These are phyloP conservation scores for Trypanosoma caninum DNA, from an alignment of 208 protist genomes.

Conservation along the genomic window DNA sequence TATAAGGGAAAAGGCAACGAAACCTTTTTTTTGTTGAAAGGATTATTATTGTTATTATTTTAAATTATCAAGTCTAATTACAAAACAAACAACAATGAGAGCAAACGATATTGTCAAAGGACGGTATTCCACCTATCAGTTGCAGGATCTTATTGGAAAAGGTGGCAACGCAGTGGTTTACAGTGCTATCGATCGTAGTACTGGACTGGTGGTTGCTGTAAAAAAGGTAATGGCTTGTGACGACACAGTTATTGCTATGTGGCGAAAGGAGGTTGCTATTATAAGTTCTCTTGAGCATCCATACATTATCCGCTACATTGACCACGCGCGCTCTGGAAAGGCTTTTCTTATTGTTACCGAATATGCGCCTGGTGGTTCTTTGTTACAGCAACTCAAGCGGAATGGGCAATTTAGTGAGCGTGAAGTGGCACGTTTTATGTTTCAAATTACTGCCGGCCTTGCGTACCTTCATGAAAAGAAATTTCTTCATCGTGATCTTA, in stretches of 20 bases:
- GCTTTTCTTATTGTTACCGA: constrained; percentile 69
- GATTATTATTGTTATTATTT: too few species aligned
- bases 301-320: constrained; percentile 74
- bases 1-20: too few species aligned
- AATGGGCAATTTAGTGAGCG: constrained; percentile 26
- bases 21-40: too few species aligned
- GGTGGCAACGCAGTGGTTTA: constrained; percentile 77
- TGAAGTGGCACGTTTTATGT: constrained; percentile 38
- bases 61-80: too few species aligned
- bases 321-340: constrained; percentile 66
- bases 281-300: constrained; percentile 49
- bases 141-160: constrained; percentile 66
- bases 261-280: constrained; percentile 68
- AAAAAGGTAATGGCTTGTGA: constrained; percentile 57
- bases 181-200: constrained; percentile 49
- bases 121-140: constrained; percentile 73
- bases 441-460: constrained; percentile 57
- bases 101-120: constrained; percentile 48
- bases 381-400: constrained; percentile 40
- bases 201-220: constrained; percentile 50
- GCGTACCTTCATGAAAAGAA: constrained; percentile 58
- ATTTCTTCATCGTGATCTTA: constrained; percentile 88
- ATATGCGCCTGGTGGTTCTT: constrained; percentile 62
- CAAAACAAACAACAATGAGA: constrained; percentile 8
- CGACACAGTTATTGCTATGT: constrained; percentile 44